Conservation (phyloP, 306 rosid species). For the Delonix regia region DNA sequence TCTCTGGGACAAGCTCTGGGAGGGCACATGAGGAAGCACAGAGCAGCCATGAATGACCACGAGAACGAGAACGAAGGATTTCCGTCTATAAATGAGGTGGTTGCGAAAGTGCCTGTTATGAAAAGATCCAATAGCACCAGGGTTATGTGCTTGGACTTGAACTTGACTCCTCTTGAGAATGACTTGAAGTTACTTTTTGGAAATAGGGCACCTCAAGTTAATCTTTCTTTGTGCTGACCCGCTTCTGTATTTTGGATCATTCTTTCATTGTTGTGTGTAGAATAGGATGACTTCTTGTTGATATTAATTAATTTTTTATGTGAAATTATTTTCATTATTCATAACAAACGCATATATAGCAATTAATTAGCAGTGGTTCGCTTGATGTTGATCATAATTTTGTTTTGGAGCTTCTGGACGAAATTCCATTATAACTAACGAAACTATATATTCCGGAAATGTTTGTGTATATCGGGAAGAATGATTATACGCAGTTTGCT, state of each 20-base stretch:
- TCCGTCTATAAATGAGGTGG: constrained; percentile 21
- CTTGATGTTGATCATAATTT: no score
- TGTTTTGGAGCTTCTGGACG: no score
- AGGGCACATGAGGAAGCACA: constrained; percentile 88
- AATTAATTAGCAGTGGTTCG: no score
- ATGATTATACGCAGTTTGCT: no score
- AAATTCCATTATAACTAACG: no score
- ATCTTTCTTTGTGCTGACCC: constrained; percentile 34
- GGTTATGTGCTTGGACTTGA: constrained; percentile 64
- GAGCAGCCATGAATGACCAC: constrained; percentile 34
- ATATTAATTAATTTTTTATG: neutral
- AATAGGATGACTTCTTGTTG: neutral
- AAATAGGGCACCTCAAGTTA: constrained; percentile 61
- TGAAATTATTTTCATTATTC: neutral
- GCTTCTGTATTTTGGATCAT: neutral
- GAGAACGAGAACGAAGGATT: constrained; percentile 38
- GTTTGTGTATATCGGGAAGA: no score
- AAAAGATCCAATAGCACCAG: constrained; percentile 61
- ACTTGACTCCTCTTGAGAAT: constrained; percentile 83
- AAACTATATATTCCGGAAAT: no score
- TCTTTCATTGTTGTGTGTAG: neutral
- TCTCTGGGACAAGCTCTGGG: constrained; percentile 86
- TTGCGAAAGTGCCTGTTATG: constrained; percentile 51
- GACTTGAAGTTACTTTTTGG: constrained; percentile 81
- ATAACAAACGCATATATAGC: no score